Evolutionary conservation across 225 moss, liverwort and hornwort genomes (phyloP).

Genomic region (Straminergon stramineum): DNA sequence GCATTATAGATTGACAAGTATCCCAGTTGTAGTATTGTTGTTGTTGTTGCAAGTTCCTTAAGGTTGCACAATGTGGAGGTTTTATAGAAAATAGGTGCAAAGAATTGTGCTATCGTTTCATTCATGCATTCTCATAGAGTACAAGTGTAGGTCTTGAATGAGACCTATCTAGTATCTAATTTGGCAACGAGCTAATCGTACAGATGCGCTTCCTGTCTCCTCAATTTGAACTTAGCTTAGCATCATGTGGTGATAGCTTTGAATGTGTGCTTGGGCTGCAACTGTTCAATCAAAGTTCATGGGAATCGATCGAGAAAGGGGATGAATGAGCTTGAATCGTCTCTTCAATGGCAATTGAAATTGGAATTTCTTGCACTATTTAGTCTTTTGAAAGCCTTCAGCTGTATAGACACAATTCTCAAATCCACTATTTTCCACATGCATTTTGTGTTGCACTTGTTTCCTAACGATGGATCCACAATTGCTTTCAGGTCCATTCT

Average conservation of each 20-base stretch:
- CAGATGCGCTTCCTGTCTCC: background rate
- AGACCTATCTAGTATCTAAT: background rate
- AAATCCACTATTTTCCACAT: slow-evolving; percentile 27
- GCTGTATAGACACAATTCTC: slow-evolving; percentile 25
- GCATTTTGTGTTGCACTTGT: slow-evolving; percentile 5
- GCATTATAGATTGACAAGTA: background rate
- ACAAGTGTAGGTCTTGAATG: background rate
- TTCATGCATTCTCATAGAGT: background rate
- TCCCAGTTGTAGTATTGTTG: background rate
- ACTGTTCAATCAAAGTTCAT: background rate
- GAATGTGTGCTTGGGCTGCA: background rate
- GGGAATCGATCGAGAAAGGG: background rate
- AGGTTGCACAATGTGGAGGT: background rate
- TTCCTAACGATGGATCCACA: slow-evolving; percentile 15
- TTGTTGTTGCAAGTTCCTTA: background rate
- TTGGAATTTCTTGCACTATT: background rate
- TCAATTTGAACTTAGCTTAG: background rate
- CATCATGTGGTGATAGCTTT: background rate
- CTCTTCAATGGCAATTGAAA: slow-evolving; percentile 20
- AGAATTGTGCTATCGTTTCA: background rate
- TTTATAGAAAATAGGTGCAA: background rate
- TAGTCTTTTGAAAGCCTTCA: slow-evolving; percentile 12
- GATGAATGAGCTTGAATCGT: background rate
- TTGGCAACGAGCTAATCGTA: background rate
- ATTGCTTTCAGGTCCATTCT: slow-evolving; percentile 3